Base-by-base conservation (phyloP, 352 stramenopile species). In the Phytopythium oedochilum region DNA sequence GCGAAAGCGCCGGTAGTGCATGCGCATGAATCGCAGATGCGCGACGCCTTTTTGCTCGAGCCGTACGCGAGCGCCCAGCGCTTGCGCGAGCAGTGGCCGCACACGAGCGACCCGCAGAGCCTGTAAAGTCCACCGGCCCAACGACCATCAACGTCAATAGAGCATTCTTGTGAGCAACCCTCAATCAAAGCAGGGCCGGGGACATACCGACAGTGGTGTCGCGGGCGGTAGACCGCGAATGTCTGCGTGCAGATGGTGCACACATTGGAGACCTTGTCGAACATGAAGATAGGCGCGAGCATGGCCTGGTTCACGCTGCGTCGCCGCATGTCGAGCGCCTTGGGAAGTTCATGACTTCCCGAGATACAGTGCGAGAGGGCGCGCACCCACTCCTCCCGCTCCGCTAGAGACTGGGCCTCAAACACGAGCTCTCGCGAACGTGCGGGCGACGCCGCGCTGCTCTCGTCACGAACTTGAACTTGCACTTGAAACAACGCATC, bases 281-380 rank as follows among this genome's bases (percentile, higher is more conserved):
- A 94, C 71, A 94, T 89, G 59, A 91, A 87, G 63, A 94, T 87
- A n/a, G 85, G 82, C 18, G 84, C 85, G 43, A 89, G 67, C 35
- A 74, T 83, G 51, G 85, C 73, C 59, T 75, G 80, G 59, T 86
- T 88, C 60, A 94, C 66, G 43, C 78, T 88, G 4, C 73, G 68
- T 25, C 84, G 79, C 9, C 78, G 75, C 65, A 92, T 66, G 45
- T 83, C 79, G 5, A 75, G 39, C 42, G 71, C 67, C 35, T 68
- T 65, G 0, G 70, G 51, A 43, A 77, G 56, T 55, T 75, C 66
- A 25, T 69, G 61, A 31, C 64, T 78, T 20, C 83, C 79, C 15
- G 71, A 75, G 54, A 89, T 89, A 55, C 85, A 92, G 57, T 93
- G 85, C 22, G 69, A 73, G 32, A 94, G 57, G 17, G 85, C 83